phyloP scores from a whole-genome alignment of 2,329 filamentous ascomycete species.

The Fusarium udum region DNA sequence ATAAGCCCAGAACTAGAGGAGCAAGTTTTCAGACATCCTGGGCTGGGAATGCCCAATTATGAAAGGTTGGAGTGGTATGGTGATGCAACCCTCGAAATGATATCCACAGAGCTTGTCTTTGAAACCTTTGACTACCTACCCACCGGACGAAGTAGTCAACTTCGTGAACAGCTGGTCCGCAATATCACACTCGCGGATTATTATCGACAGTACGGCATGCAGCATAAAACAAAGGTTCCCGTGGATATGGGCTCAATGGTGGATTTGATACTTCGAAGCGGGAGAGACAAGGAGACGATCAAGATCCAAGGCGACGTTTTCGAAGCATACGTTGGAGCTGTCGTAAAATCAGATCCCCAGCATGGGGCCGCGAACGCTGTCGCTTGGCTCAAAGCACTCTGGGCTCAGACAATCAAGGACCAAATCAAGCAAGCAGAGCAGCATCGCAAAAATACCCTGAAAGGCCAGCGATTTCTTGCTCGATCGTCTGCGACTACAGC shows the following conservation, averaged over 20 bases:
- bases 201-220: slow-evolving; percentile 75
- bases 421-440: slow-evolving; percentile 59
- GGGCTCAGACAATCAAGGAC: slow-evolving; percentile 70
- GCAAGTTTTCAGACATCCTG: slow-evolving; percentile 74
- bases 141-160: slow-evolving; percentile 75
- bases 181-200: slow-evolving; percentile 81
- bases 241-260: slow-evolving; percentile 49
- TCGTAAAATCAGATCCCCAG: slow-evolving; percentile 73
- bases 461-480: neutral
- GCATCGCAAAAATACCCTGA: neutral
- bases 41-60: slow-evolving; percentile 63
- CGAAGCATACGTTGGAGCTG: slow-evolving; percentile 86
- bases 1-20: slow-evolving; percentile 69
- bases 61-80: slow-evolving; percentile 90
- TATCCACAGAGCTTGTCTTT: slow-evolving; percentile 79
- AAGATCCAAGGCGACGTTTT: slow-evolving; percentile 90
- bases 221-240: slow-evolving; percentile 69
- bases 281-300: slow-evolving; percentile 62
- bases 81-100: slow-evolving; percentile 84
- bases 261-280: slow-evolving; percentile 39
- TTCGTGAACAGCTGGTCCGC: slow-evolving; percentile 81
- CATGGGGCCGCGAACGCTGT: slow-evolving; percentile 70
- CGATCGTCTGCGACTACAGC: neutral
- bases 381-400: slow-evolving; percentile 79
- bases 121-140: slow-evolving; percentile 71